Evolutionary conservation across 495 filamentous ascomycete species (phyloP).

Genomic region (Mycothermus thermophilus): DNA sequence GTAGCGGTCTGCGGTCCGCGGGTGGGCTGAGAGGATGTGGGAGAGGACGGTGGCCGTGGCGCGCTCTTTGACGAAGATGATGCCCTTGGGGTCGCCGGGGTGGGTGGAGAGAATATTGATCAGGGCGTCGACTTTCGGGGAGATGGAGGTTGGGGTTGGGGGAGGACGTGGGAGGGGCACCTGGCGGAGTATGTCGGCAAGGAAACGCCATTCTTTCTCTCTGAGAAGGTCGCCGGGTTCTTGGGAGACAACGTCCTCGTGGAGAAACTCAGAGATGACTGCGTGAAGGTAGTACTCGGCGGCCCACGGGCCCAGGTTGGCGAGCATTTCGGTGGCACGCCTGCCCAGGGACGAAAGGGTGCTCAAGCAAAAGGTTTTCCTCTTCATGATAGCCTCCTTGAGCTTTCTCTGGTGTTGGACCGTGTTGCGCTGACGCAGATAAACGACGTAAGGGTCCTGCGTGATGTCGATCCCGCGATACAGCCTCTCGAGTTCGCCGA

Average conservation of each 20-base stretch:
- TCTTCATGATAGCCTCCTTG: slow-evolving; percentile 30
- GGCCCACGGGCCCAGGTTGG: slow-evolving; percentile 61
- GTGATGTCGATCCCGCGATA: slow-evolving; percentile 41
- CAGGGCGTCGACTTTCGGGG: slow-evolving; percentile 41
- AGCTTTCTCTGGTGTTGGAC: too few relatives aligned
- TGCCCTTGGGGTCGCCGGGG: slow-evolving; percentile 41
- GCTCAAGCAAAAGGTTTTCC: slow-evolving; percentile 48
- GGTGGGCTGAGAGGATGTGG: slow-evolving; percentile 49
- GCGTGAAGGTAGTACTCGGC: slow-evolving; percentile 54
- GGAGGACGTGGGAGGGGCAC: slow-evolving; percentile 25
- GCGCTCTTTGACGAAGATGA: slow-evolving; percentile 69
- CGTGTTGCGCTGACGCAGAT: slow-evolving; percentile 29
- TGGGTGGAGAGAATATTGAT: slow-evolving; percentile 37
- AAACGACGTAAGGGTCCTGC: slow-evolving; percentile 57
- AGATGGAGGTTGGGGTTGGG: slow-evolving; percentile 20
- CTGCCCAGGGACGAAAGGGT: slow-evolving; percentile 47
- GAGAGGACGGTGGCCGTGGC: slow-evolving; percentile 54
- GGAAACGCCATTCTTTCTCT: slow-evolving; percentile 45
- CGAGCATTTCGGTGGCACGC: slow-evolving; percentile 37
- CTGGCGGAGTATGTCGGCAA: slow-evolving; percentile 36
- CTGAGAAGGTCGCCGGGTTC: slow-evolving; percentile 27
- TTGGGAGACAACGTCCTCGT: slow-evolving; percentile 11
- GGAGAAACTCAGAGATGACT: slow-evolving; percentile 37
- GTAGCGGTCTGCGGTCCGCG: slow-evolving; percentile 42
- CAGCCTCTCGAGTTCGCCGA: slow-evolving; percentile 24